These are phyloP conservation scores for Candida nemodendra DNA, from an alignment of 805 yeast genomes.

Conservation along the genomic window DNA sequence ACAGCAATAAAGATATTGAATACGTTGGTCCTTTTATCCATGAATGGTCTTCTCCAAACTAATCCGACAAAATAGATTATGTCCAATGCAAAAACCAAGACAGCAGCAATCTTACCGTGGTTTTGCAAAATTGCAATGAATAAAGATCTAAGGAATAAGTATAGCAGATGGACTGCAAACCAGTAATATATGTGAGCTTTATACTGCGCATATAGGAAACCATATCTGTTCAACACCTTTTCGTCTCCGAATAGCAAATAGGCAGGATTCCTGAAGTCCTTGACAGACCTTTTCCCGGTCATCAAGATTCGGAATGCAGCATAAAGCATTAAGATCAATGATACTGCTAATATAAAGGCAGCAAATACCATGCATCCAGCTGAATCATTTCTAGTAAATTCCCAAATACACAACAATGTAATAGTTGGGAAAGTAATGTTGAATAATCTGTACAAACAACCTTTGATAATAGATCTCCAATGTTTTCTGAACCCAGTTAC, in stretches of 20 bases:
- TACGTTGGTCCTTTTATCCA: constrained; percentile 94
- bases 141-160: constrained; percentile 70
- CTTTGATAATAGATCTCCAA: constrained; percentile 85
- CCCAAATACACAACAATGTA: constrained; percentile 82
- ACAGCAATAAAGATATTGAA: constrained; percentile 85
- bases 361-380: constrained; percentile 83
- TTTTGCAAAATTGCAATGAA: constrained; percentile 84
- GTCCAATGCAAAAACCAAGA: constrained; percentile 74
- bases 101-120: constrained; percentile 79
- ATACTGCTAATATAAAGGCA: constrained; percentile 58
- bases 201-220: constrained; percentile 89
- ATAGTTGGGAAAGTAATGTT: constrained; percentile 87
- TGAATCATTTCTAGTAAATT: constrained; percentile 79
- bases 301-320: constrained; percentile 73
- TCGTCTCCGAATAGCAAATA: constrained; percentile 85
- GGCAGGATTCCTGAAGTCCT: constrained; percentile 86
- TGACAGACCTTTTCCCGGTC: constrained; percentile 70
- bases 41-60: constrained; percentile 78
- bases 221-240: constrained; percentile 77
- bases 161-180: constrained; percentile 60
- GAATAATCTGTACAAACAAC: constrained; percentile 80
- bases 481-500: constrained; percentile 76
- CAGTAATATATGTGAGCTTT: constrained; percentile 87
- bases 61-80: constrained; percentile 62
- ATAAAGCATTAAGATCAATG: constrained; percentile 58